Evolutionary conservation across 1,139 yeast genomes (phyloP), one percentile per base, ranked within the genome.

Genomic region (Suhomyces atakaporum): DNA sequence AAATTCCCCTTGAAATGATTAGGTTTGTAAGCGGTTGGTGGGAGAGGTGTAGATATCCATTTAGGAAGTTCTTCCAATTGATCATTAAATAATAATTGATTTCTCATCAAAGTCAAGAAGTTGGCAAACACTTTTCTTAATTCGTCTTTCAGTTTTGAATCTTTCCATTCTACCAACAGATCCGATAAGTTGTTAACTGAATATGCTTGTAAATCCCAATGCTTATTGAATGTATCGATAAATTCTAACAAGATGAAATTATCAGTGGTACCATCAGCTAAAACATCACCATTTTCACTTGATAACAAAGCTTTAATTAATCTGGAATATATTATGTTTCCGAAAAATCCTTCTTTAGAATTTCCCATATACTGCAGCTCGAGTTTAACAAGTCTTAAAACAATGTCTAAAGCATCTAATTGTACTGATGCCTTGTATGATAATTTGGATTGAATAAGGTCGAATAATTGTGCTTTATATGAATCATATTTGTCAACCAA

Each of bases 191-290:
- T 75, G 31, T 70, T 61, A 51, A 80, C 76, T 44, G 83, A 79
- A 51, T 80, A 84, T 50, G 66, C 81, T 53, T 82, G 87, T 38
- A 84, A 62, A 54, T 84, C 94, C 69, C 83, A 80, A 54, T 70
- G 69, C 40, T 69, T 68, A 22, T 56, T 53, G 50, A 82, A 80
- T 25, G 66, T 68, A 15, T 74, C 79, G 28, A 72, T 54, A 49
- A 86, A 84, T 51, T 84, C 89, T 39, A 75, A 62, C 6, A 83
- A 47, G 16, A 85, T 49, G 38, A 81, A 75, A 51, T 75, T 78
- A 35, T 74, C 72, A 25, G 71, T 66, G 0, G 78, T 62, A 1
- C 77, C 77, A 47, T 79, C 81, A 3, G 59, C 50, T 25, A 66
- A 51, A 3, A 66, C 43, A 2, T 60, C 57, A 4, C 67, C 69